Conservation (phyloP, 164 flowering plant species). For the Litsea cubeba region DNA sequence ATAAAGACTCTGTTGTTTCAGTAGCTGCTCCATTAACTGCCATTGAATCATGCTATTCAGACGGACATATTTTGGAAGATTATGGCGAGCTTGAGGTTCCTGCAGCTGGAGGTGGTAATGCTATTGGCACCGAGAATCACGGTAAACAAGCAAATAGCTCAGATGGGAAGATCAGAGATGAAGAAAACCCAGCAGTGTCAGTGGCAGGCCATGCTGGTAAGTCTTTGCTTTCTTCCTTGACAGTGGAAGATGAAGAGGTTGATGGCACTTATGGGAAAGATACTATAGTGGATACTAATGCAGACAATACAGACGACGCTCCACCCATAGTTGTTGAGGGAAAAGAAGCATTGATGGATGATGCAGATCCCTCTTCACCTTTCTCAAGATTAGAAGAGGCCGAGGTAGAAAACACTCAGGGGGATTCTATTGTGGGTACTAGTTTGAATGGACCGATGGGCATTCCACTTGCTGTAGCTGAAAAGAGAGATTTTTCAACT, state of each 20-base stretch:
- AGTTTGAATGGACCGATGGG: neutral
- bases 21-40: neutral
- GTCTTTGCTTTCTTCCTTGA: neutral
- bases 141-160: too few species aligned
- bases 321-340: neutral
- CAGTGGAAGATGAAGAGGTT: neutral
- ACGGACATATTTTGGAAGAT: too few species aligned
- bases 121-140: too few species aligned
- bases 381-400: neutral
- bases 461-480: neutral
- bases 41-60: neutral
- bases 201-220: too few species aligned
- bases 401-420: neutral
- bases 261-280: neutral
- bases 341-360: neutral
- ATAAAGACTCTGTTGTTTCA: neutral
- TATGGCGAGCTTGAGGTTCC: neutral
- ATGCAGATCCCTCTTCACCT: neutral
- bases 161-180: too few species aligned
- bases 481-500: neutral
- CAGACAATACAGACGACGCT: neutral
- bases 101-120: neutral
- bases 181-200: too few species aligned
- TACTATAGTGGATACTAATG: neutral
- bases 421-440: neutral